These are phyloP conservation scores for Chalciporus pseudorubinellus DNA, from an alignment of 768 basidiomycete species.

Conservation along the genomic window DNA sequence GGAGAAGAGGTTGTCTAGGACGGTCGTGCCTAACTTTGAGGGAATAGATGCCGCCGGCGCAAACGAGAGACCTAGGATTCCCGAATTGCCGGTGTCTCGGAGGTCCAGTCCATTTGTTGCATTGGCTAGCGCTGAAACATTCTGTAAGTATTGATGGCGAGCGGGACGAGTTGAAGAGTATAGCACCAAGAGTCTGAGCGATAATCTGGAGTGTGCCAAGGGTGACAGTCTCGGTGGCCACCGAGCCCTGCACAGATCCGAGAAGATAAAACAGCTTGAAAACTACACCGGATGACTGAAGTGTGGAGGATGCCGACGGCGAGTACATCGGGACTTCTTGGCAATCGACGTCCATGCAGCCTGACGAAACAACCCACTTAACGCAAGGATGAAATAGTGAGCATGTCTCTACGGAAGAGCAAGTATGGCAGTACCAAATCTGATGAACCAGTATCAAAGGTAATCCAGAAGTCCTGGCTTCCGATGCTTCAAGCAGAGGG, in stretches of 20 bases:
- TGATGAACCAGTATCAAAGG: constrained; percentile 58
- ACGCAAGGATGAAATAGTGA: not conserved
- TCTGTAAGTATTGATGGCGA: not conserved
- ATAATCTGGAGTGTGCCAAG: constrained; percentile 45
- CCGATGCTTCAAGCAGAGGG: constrained; percentile 35
- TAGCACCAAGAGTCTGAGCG: constrained; percentile 48
- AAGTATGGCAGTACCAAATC: constrained; percentile 41
- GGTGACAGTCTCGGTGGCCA: constrained; percentile 45
- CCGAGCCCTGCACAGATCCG: constrained; percentile 52
- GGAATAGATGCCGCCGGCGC: constrained; percentile 46
- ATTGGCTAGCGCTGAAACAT: constrained; percentile 43
- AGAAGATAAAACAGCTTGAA: constrained; percentile 52
- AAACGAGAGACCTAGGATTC: constrained; percentile 56
- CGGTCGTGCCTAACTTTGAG: constrained; percentile 40
- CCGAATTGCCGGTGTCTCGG: constrained; percentile 47
- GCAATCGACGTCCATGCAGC: constrained; percentile 47
- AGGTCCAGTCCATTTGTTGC: constrained; percentile 43
- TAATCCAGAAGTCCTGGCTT: constrained; percentile 42
- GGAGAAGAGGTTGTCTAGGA: constrained; percentile 49
- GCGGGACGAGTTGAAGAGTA: not conserved
- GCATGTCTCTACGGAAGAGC: not conserved
- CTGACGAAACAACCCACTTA: constrained; percentile 52
- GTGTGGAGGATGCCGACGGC: constrained; percentile 29
- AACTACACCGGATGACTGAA: constrained; percentile 28
- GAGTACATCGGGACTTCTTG: constrained; percentile 41